Evolutionary conservation across 2,329 filamentous ascomycete genomes (phyloP).

Genomic region (Pseudocercospora musae): DNA sequence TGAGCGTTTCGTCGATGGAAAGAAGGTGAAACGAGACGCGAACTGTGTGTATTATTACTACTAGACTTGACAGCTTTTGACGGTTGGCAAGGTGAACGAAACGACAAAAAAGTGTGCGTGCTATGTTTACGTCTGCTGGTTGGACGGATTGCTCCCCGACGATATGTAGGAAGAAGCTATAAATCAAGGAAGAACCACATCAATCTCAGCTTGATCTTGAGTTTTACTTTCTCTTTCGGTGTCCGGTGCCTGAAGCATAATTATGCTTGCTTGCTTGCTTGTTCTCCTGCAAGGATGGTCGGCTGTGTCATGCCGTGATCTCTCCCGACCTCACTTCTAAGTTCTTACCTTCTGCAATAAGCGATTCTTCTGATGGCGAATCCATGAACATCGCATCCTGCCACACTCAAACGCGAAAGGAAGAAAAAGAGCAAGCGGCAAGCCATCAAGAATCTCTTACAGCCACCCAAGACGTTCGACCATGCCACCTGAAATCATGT

Average conservation of each 20-base stretch:
- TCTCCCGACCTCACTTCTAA: no score
- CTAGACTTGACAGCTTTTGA: not conserved
- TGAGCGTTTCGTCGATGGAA: not conserved
- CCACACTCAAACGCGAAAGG: no score
- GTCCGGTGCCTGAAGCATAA: not conserved
- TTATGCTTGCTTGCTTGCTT: not conserved
- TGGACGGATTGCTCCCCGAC: not conserved
- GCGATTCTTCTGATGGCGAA: no score
- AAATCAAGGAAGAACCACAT: not conserved
- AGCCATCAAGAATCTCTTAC: no score
- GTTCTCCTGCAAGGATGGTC: not conserved
- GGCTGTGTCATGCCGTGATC: not conserved
- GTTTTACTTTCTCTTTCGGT: not conserved
- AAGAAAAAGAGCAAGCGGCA: no score
- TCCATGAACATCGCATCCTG: no score
- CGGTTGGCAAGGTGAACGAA: not conserved
- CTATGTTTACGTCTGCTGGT: conserved; percentile 2
- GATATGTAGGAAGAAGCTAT: not conserved
- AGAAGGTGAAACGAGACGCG: not conserved
- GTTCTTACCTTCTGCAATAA: no score
- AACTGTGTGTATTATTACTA: not conserved
- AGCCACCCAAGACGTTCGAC: no score
- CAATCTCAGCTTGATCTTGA: not conserved
- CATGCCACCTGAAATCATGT: no score
- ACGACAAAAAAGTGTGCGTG: not conserved